A percentile compares a stretch with the other conserved stretches of the same genome.
Conservation (phyloP, 1,284 basidiomycete species). For the Ceratobasidium sp. region DNA sequence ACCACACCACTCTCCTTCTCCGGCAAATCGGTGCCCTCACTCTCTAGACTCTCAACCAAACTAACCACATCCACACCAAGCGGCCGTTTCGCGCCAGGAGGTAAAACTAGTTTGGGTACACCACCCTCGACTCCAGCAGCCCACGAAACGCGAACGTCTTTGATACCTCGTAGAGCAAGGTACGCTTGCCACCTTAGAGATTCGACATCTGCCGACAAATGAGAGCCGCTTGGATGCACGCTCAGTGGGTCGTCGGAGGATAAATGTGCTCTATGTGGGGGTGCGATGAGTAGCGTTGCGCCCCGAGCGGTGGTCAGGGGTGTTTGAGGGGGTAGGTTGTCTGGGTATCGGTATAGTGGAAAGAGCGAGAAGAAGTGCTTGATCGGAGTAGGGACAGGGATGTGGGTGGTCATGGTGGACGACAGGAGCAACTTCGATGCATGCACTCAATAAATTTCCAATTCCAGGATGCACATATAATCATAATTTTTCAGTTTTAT, state of each 20-base stretch:
- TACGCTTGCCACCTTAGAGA: conserved; percentile 89
- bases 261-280: conserved; percentile 29
- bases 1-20: not conserved
- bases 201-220: conserved; percentile 80
- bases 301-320: conserved; percentile 31
- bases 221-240: conserved; percentile 54
- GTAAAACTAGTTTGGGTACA: conserved; percentile 69
- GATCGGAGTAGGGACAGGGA: conserved; percentile 49
- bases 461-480: conserved; percentile 7
- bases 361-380: conserved; percentile 51
- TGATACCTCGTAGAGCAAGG: conserved; percentile 75
- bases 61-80: conserved; percentile 38
- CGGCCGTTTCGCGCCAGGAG: conserved; percentile 48
- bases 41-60: conserved; percentile 31
- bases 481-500: conserved; percentile 19
- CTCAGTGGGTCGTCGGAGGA: conserved; percentile 42
- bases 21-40: not conserved
- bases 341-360: conserved; percentile 49
- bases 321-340: conserved; percentile 32
- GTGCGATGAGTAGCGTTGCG: conserved; percentile 43
- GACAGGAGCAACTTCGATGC: not conserved
- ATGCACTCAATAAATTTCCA: conserved; percentile 31
- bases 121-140: conserved; percentile 77
- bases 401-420: conserved; percentile 33
- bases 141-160: conserved; percentile 69